A percentile compares a stretch with the other conserved stretches of the same genome.
Evolutionary conservation across 169 alveolate species (phyloP).

Genomic region (Plasmodium gaboni): DNA sequence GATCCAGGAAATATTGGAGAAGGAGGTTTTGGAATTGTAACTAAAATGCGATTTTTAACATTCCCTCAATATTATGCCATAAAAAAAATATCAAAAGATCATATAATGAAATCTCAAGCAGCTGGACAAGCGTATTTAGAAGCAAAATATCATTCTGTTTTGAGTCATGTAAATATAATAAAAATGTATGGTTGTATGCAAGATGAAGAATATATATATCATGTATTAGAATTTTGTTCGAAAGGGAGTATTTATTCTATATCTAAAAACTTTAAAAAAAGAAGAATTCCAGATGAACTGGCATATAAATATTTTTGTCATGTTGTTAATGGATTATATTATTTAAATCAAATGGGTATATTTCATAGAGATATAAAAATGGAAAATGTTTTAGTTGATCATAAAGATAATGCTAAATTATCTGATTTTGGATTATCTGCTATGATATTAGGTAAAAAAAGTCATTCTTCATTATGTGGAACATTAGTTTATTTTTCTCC

Average conservation of each 20-base stretch:
- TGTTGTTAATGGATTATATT: conserved; percentile 70
- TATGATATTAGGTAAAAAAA: conserved; percentile 45
- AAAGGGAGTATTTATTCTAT: conserved; percentile 73
- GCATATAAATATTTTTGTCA: conserved; percentile 75
- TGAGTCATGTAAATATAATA: conserved; percentile 71
- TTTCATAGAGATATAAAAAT: conserved; percentile 84
- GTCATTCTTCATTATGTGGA: conserved; percentile 89
- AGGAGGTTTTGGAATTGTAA: conserved; percentile 72
- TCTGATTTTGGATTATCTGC: conserved; percentile 81
- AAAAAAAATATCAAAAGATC: conserved; percentile 74
- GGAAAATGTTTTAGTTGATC: conserved; percentile 81
- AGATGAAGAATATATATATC: conserved; percentile 57
- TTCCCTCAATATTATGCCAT: conserved; percentile 66
- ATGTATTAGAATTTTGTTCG: conserved; percentile 62
- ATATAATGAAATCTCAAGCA: conserved; percentile 73
- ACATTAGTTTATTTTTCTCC: conserved; percentile 94
- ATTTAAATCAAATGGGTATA: conserved; percentile 78
- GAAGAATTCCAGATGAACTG: conserved; percentile 70
- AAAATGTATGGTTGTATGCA: conserved; percentile 78
- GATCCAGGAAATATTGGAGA: conserved; percentile 75
- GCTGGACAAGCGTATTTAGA: conserved; percentile 73
- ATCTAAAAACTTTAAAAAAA: conserved; percentile 61
- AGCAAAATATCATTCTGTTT: conserved; percentile 68
- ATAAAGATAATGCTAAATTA: conserved; percentile 71
- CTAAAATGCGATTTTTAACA: conserved; percentile 64